phyloP scores from a whole-genome alignment of 345 rosid species.

The Arabidopsis suecica region DNA sequence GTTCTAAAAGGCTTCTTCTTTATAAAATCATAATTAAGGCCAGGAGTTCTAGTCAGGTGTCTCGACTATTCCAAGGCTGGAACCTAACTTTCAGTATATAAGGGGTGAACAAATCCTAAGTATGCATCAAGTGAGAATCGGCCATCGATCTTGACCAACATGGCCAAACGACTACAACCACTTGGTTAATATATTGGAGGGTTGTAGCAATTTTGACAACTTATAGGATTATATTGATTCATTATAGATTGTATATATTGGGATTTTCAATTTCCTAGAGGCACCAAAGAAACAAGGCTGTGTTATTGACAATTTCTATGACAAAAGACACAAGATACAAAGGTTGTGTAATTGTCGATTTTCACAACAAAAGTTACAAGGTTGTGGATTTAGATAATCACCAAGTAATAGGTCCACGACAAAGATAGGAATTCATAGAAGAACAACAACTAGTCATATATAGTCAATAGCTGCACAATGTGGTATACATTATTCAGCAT shows the following conservation, averaged over 20 bases:
- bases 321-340: neutral
- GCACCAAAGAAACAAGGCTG: neutral
- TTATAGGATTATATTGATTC: neutral
- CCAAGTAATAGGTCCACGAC: neutral
- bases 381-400: slow-evolving; percentile 7
- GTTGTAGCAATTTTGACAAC: neutral
- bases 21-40: neutral
- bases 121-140: slow-evolving; percentile 9
- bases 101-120: slow-evolving; percentile 17
- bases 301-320: neutral
- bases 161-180: neutral
- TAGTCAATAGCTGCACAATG: neutral
- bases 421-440: neutral
- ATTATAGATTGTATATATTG: neutral
- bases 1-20: neutral
- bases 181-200: neutral
- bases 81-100: neutral
- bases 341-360: neutral
- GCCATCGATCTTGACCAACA: neutral
- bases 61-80: slow-evolving; percentile 1
- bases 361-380: neutral
- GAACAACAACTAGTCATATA: neutral
- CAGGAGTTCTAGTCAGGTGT: neutral
- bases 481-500: slow-evolving; percentile 9
- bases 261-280: neutral